phyloP scores from a whole-genome alignment of 2,329 filamentous ascomycete species.

The Beauveria brongniartii region DNA sequence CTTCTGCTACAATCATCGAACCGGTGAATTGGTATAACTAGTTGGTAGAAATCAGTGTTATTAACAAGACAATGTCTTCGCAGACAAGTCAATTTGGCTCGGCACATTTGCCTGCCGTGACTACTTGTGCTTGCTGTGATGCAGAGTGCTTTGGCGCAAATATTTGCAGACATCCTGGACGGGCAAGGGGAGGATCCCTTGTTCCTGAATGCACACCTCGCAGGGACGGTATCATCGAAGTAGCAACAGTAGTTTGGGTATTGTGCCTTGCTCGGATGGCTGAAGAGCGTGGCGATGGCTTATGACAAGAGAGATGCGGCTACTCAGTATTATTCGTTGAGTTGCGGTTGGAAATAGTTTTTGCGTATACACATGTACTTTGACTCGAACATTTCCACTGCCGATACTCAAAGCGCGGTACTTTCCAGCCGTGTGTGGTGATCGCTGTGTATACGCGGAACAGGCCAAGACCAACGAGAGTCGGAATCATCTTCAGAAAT shows the following conservation, averaged over 20 bases:
- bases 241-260: neutral
- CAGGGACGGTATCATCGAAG: neutral
- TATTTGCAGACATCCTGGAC: neutral
- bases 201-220: neutral
- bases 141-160: neutral
- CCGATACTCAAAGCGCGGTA: neutral
- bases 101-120: neutral
- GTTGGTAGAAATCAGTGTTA: neutral
- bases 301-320: neutral
- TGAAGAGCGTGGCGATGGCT: neutral
- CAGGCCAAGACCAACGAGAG: neutral
- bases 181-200: neutral
- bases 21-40: neutral
- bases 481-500: neutral
- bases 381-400: neutral
- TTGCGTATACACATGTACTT: neutral
- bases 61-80: neutral
- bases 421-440: neutral
- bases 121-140: neutral
- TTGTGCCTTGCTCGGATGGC: neutral
- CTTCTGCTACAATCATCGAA: neutral
- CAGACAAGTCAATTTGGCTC: neutral
- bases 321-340: neutral
- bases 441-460: neutral
- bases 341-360: neutral